phyloP scores from a whole-genome alignment of 371 early-diverging fungal genomes.

The Synchytrium microbalum region DNA sequence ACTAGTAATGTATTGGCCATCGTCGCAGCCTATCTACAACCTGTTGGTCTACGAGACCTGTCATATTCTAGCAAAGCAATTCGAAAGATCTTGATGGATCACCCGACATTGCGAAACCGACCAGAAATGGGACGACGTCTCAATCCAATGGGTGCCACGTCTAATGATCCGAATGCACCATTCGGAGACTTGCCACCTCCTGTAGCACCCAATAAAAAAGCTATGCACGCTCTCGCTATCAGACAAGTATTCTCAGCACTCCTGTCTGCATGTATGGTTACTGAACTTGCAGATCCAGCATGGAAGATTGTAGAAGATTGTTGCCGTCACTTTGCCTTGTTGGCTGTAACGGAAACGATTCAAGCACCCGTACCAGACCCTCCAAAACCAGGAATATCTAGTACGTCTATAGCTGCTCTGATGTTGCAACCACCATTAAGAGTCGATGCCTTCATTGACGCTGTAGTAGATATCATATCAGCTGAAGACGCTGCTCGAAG shows the following conservation, averaged over 20 bases:
- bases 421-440: conserved; percentile 5
- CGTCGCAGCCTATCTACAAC: neutral
- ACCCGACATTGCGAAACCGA: neutral
- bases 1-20: neutral
- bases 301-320: conserved; percentile 57
- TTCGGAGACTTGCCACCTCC: neutral
- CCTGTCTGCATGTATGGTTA: conserved; percentile 57
- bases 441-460: conserved; percentile 57
- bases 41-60: neutral
- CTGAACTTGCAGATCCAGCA: conserved; percentile 58
- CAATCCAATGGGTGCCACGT: too few relatives aligned
- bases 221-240: conserved; percentile 61
- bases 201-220: conserved; percentile 22
- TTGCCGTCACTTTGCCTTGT: conserved; percentile 65
- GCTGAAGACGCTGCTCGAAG: conserved; percentile 56
- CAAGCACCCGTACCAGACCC: conserved; percentile 3
- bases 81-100: conserved; percentile 1
- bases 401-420: conserved; percentile 4
- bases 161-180: neutral
- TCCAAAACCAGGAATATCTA: conserved; percentile 28
- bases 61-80: neutral
- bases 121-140: neutral
- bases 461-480: conserved; percentile 69
- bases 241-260: conserved; percentile 54
- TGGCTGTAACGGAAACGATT: conserved; percentile 60